These are phyloP conservation scores for Lolium multiflorum DNA, from an alignment of 176 grass and related monocot species.

Conservation along the genomic window DNA sequence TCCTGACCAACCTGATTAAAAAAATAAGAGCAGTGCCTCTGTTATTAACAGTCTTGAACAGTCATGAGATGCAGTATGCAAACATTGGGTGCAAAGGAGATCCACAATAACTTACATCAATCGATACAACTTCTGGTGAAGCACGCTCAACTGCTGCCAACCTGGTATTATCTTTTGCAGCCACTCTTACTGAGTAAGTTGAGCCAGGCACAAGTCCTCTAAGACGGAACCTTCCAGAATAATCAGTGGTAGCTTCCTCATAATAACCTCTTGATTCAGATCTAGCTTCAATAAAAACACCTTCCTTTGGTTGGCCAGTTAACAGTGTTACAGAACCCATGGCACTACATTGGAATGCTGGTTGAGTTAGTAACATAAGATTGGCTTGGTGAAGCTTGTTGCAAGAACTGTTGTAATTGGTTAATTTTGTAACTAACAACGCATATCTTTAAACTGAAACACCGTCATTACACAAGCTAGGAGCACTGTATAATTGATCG, in stretches of 20 bases:
- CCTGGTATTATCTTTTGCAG: conserved; percentile 65
- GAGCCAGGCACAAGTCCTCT: conserved; percentile 91
- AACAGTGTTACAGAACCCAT: conserved; percentile 89
- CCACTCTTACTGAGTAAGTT: conserved; percentile 81
- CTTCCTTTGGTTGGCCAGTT: conserved; percentile 88
- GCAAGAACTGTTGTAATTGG: conserved; percentile 24
- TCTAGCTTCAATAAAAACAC: conserved; percentile 89
- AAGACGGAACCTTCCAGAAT: conserved; percentile 78
- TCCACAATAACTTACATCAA: conserved; percentile 69
- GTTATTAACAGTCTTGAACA: conserved; percentile 6
- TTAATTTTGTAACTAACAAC: background rate
- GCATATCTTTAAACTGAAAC: background rate
- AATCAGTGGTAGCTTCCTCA: conserved; percentile 91
- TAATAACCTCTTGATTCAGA: conserved; percentile 93
- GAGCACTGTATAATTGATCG: conserved; percentile 12
- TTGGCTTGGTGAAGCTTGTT: conserved; percentile 22
- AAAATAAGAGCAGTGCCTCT: conserved; percentile 31
- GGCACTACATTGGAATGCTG: conserved; percentile 67
- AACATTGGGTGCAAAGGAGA: conserved; percentile 21
- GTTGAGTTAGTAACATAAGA: conserved; percentile 30
- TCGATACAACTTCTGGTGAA: conserved; percentile 69
- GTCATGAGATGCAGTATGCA: conserved; percentile 20
- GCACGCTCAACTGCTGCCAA: conserved; percentile 76
- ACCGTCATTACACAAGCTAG: background rate
- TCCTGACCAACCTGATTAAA: conserved; percentile 70